Percentiles rank a stretch among this genome's conserved stretches.
Conservation (phyloP, 176 grass and related monocot genomes). For the Triticum timopheevii region DNA sequence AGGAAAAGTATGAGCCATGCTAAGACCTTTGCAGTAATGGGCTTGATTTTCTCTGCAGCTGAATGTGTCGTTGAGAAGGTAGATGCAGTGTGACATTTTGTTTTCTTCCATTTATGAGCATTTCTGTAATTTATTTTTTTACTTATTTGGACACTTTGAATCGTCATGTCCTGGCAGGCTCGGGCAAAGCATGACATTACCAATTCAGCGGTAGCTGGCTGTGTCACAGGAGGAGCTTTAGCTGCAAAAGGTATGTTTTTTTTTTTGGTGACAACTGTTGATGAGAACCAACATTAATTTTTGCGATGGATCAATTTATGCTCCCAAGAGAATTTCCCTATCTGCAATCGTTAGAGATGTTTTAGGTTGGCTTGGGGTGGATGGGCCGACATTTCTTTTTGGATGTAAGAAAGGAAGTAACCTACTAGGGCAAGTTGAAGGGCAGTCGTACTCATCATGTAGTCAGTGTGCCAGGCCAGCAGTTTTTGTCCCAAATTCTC, state of each 20-base stretch:
- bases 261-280: neutral
- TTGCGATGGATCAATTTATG: neutral
- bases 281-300: neutral
- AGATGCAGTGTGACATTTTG: neutral
- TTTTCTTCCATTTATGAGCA: neutral
- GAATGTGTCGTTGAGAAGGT: slow-evolving; percentile 94
- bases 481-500: neutral
- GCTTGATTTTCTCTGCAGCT: slow-evolving; percentile 84
- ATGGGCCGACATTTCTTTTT: neutral
- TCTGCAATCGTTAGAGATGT: neutral
- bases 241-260: slow-evolving; percentile 72
- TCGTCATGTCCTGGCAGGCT: slow-evolving; percentile 49
- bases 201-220: slow-evolving; percentile 85
- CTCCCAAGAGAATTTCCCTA: slow-evolving; percentile 12
- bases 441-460: neutral
- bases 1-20: slow-evolving; percentile 76
- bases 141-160: slow-evolving; percentile 1
- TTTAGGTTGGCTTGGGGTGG: slow-evolving; percentile 14
- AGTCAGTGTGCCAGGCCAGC: neutral
- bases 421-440: neutral
- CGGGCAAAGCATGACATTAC: slow-evolving; percentile 90
- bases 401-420: neutral
- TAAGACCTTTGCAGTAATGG: slow-evolving; percentile 94
- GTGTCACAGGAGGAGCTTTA: slow-evolving; percentile 82
- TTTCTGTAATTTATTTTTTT: neutral